Evolutionary conservation across 495 filamentous ascomycete genomes (phyloP).

Genomic region (Xylaria flabelliformis): DNA sequence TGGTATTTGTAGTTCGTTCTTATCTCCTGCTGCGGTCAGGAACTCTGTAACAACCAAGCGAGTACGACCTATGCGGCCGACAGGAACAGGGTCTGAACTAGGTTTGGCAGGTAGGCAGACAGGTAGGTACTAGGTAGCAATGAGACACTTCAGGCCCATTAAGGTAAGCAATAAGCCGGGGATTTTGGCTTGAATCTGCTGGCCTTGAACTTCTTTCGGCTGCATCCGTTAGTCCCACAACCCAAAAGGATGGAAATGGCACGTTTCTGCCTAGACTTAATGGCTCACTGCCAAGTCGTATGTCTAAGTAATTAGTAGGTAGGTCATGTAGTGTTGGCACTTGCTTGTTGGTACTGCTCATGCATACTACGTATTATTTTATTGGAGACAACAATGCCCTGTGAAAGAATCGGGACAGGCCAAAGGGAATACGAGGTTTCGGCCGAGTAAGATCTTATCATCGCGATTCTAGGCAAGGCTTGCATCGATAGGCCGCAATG

Average conservation of each 20-base stretch:
- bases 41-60: conserved; percentile 9
- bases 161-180: neutral
- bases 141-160: conserved; percentile 14
- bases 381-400: conserved; percentile 5
- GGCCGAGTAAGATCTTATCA: conserved; percentile 2
- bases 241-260: conserved; percentile 3
- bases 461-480: conserved; percentile 3
- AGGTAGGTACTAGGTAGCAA: neutral
- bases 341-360: neutral
- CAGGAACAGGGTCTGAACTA: neutral
- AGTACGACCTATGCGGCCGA: neutral
- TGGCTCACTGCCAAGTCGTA: neutral
- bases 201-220: neutral
- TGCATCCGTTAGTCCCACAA: conserved; percentile 2
- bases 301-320: neutral
- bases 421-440: conserved; percentile 19
- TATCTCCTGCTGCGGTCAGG: neutral
- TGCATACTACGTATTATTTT: conserved; percentile 1
- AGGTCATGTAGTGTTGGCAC: neutral
- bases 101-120: neutral
- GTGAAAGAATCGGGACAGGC: neutral
- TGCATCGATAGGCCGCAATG: neutral
- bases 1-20: conserved; percentile 30
- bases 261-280: conserved; percentile 19
- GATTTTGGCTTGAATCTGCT: neutral